phyloP scores from a whole-genome alignment of 306 rosid species.

The peach (Prunus persica) region DNA sequence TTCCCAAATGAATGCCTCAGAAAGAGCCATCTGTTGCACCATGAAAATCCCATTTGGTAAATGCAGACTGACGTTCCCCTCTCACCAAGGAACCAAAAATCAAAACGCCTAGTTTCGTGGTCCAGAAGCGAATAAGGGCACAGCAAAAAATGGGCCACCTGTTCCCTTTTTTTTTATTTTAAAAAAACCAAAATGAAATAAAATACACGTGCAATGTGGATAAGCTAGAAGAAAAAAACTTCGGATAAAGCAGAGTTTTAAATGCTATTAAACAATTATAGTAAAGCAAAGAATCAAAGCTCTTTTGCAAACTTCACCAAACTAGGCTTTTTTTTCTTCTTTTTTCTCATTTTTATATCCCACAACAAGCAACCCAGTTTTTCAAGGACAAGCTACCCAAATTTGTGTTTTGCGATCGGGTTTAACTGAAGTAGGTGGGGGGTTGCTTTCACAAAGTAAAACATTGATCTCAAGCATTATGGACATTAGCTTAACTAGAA shows the following conservation, averaged over 20 bases:
- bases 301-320: not conserved
- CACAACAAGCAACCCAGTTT: not conserved
- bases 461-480: slow-evolving; percentile 2
- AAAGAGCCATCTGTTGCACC: not conserved
- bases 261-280: not conserved
- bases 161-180: too few relatives aligned
- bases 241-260: not conserved
- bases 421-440: slow-evolving; percentile 19
- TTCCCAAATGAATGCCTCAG: too few relatives aligned
- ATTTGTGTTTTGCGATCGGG: not conserved
- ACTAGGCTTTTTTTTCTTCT: not conserved
- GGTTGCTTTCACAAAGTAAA: slow-evolving; percentile 29
- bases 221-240: not conserved
- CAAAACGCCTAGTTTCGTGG: not conserved
- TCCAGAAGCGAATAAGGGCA: slow-evolving; percentile 1
- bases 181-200: not conserved
- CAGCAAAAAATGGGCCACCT: not conserved
- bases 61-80: not conserved
- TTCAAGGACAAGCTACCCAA: not conserved
- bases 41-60: not conserved
- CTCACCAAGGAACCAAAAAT: not conserved
- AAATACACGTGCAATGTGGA: not conserved
- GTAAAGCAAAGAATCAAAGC: not conserved
- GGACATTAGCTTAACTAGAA: not conserved
- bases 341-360: too few relatives aligned